Evolutionary conservation across 768 basidiomycete genomes (phyloP), one percentile per base, ranked within the genome.

Genomic region (Guyanaporus albipodus): DNA sequence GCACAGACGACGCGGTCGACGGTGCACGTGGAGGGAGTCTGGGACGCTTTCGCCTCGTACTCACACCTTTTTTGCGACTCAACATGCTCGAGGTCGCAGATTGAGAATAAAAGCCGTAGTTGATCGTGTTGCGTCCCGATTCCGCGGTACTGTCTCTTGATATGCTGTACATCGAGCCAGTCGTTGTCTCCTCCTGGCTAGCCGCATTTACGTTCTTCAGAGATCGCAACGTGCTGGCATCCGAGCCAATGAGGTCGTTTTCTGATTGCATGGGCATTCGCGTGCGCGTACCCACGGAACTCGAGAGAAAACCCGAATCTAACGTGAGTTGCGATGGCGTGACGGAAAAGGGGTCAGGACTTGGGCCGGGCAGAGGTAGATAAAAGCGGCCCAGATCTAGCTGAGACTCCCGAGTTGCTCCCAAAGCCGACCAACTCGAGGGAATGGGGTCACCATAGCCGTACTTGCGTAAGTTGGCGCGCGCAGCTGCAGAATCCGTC

Each of bases 1-100:
- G 51, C 24, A 62, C 43, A 0, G 63, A 64, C 8, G 62, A 64
- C 5, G 65, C 56, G 2, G 52, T 63, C 3, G 64, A 67, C 8
- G 57, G 48, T 15, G 46, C 55, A 8, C 62, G 64, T 11, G 43
- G 24, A 10, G 52, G 54, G 7, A 38, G 50, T 38, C 35, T 46
- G 4, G 63, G 62, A 21, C 55, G 54, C 43, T 52, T 62, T 31
- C 55, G 53, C 38, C 44, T 45, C 0, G 40, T 50, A 22, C 34
- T 39, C 6, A 57, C 45, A 2, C 57, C 60, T 31, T 53, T 60
- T 31, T 52, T 61, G 36, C 55, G 61, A 24, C 38, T 46, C 28
- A 61, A 48, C 58, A 42, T 44, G 8, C 55, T 55, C 44, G 52
- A 51, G 1, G 50, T 42, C 31, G 52, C 42, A 8, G 57, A 50